Evolutionary conservation across 805 yeast species (phyloP).

Genomic region (Candida pini): DNA sequence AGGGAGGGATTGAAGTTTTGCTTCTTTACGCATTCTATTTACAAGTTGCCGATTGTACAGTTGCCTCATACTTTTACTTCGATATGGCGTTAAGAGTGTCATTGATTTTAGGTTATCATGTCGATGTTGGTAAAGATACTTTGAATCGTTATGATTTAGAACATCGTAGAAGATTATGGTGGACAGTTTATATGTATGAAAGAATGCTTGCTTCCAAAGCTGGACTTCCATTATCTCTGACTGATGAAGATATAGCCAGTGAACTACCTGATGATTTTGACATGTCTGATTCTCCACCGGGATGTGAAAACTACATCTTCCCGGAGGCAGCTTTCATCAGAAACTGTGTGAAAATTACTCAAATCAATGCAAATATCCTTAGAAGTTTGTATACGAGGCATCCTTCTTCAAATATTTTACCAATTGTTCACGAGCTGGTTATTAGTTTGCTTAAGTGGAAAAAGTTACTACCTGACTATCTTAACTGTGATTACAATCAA

Average conservation of each 20-base stretch:
- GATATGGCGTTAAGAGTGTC: slow-evolving; percentile 72
- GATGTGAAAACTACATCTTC: slow-evolving; percentile 61
- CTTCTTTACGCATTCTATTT: slow-evolving; percentile 70
- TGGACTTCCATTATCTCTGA: slow-evolving; percentile 71
- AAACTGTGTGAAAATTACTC: slow-evolving; percentile 73
- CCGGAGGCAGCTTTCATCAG: slow-evolving; percentile 75
- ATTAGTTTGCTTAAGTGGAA: slow-evolving; percentile 66
- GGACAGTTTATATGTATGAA: slow-evolving; percentile 39
- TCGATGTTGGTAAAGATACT: slow-evolving; percentile 67
- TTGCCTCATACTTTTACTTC: slow-evolving; percentile 75
- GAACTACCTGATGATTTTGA: slow-evolving; percentile 71
- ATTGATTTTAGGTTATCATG: slow-evolving; percentile 72
- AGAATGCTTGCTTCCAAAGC: slow-evolving; percentile 80
- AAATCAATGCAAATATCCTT: slow-evolving; percentile 68
- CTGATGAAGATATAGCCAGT: slow-evolving; percentile 77
- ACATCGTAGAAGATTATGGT: slow-evolving; percentile 37
- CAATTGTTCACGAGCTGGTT: slow-evolving; percentile 65
- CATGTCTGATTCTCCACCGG: slow-evolving; percentile 54
- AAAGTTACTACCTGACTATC: slow-evolving; percentile 54
- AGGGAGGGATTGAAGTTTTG: slow-evolving; percentile 75
- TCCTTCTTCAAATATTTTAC: slow-evolving; percentile 70
- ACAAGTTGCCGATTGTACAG: slow-evolving; percentile 81
- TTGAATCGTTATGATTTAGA: slow-evolving; percentile 48
- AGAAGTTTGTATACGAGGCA: slow-evolving; percentile 68
- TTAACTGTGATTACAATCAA: slow-evolving; percentile 55